Base-by-base conservation (phyloP, 2,329 filamentous ascomycete species). In the Pestalotiopsis sp. region DNA sequence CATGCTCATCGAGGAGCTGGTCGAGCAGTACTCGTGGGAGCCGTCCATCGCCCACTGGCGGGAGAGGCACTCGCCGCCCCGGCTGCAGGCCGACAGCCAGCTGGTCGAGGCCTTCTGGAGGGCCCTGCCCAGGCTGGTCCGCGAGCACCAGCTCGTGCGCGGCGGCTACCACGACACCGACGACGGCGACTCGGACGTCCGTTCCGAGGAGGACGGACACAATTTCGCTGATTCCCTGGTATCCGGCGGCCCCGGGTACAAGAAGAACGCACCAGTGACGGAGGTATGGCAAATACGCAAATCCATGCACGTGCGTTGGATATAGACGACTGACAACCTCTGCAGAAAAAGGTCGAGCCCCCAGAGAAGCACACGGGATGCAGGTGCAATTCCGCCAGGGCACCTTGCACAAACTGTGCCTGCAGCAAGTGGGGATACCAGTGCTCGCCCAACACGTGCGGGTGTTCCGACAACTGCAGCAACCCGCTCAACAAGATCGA, bases 381-480 rank as follows among this genome's bases (percentile, higher is more conserved):
- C 57, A 59, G 57, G 17, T 39, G 36, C 5, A 63, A 63, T 39
- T 38, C 60, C 14, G 31, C 31, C n/a, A 41, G 36, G n/a, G 27
- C 23, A 3, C 38, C 36, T 17, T 63, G 60, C 36, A 25, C 20
- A 12, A 63, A 63, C 23, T 63, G 60, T n/a, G 60, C 36, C 12
- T 41, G 60, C 14, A 63, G 60, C 38, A 63, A 63, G 12, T 63
- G 27, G 23, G 60, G 60, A 13, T 63, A 39, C 31, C 23, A 63
- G n/a, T 63, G 60, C 14, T 38, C 60, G 11, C 31, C 60, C 20
- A 36, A 59, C 12, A 59, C 57, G 3, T 59, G 57, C 20, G 57
- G 57, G 4, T 59, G 57, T n/a, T 36, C 23, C 27, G 57, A 36
- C 27, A 59, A 59, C 27, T 59, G 57, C 57, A 36, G 27, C 57